Conservation (phyloP, 495 filamentous ascomycete genomes). For the Letharia lupina region DNA sequence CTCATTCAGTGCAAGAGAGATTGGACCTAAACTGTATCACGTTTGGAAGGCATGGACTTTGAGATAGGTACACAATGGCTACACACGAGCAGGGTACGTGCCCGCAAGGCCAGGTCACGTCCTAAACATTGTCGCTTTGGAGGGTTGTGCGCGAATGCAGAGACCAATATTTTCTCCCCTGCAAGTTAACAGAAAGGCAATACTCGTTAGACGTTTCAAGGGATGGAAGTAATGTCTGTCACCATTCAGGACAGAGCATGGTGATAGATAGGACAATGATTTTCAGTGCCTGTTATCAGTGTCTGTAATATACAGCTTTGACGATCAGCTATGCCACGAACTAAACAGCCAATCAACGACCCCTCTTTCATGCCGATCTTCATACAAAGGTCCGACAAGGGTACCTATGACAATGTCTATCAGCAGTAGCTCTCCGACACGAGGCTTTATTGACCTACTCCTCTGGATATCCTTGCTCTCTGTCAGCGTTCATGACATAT, state of each 20-base stretch:
- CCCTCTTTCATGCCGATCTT: background rate
- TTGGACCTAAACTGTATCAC: background rate
- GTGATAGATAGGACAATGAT: background rate
- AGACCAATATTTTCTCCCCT: background rate
- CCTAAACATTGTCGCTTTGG: background rate
- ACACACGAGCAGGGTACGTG: background rate
- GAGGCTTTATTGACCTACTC: conserved; percentile 34
- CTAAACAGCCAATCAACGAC: background rate
- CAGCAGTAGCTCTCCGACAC: conserved; percentile 18
- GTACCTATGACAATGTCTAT: conserved; percentile 34
- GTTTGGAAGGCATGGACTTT: background rate
- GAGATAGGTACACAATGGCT: background rate
- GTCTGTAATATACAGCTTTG: background rate
- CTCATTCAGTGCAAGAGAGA: background rate
- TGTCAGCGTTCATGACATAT: conserved; percentile 37
- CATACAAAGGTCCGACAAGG: conserved; percentile 44
- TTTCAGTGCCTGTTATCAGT: background rate
- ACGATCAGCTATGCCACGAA: background rate
- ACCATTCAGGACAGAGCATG: background rate
- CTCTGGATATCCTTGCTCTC: conserved; percentile 41
- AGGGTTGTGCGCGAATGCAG: background rate
- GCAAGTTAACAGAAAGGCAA: background rate
- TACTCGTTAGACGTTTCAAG: background rate
- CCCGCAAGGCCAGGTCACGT: background rate
- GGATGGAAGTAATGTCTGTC: background rate